These are phyloP conservation scores for Bipolaris victoriae DNA, from an alignment of 2,329 filamentous ascomycete species.

Conservation along the genomic window DNA sequence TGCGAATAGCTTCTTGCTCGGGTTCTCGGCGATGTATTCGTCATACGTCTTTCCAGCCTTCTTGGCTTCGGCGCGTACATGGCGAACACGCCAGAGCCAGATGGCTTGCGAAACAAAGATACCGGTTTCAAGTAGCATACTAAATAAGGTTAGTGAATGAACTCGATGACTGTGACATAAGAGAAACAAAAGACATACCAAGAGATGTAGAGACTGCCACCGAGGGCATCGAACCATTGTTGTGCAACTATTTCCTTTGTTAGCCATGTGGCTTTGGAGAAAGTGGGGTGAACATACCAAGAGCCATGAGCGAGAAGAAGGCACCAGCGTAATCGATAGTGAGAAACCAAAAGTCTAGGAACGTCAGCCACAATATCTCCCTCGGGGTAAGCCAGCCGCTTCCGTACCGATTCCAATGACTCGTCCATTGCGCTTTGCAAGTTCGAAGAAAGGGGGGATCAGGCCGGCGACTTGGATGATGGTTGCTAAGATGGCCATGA, in stretches of 20 bases:
- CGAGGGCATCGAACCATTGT: constrained; percentile 66
- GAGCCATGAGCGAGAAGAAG: constrained; percentile 67
- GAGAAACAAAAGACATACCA: constrained; percentile 54
- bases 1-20: constrained; percentile 30
- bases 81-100: constrained; percentile 64
- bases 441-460: constrained; percentile 66
- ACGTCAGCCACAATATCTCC: constrained; percentile 8
- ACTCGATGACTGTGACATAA: neutral
- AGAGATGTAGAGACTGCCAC: constrained; percentile 65
- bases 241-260: constrained; percentile 58
- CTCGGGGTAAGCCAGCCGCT: neutral
- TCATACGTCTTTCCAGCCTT: constrained; percentile 61
- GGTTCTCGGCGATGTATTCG: constrained; percentile 51
- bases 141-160: constrained; percentile 29
- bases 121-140: constrained; percentile 63
- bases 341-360: constrained; percentile 62
- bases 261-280: neutral
- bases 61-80: constrained; percentile 60
- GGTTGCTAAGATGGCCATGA: constrained; percentile 65
- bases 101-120: constrained; percentile 66
- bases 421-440: constrained; percentile 66
- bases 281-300: constrained; percentile 52
- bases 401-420: constrained; percentile 66
- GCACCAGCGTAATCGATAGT: constrained; percentile 66
- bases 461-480: constrained; percentile 64